Evolutionary conservation across 495 filamentous ascomycete species (phyloP).

Genomic region (Podospora pseudopauciseta): DNA sequence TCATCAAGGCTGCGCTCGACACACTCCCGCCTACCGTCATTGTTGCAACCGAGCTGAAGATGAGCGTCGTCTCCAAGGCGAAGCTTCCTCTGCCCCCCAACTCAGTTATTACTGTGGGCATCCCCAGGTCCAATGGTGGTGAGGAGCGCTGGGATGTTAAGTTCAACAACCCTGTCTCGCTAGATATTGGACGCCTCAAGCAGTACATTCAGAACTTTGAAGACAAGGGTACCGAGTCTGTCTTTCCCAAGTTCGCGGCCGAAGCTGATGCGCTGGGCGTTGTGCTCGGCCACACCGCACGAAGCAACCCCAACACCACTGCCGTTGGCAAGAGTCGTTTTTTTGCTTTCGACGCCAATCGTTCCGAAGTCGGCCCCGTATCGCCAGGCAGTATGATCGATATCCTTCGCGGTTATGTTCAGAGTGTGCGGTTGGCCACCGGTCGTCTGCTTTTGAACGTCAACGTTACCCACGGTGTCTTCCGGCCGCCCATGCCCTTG

Average conservation of each 20-base stretch:
- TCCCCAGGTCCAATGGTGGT: slow-evolving; percentile 39
- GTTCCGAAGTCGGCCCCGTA: slow-evolving; percentile 22
- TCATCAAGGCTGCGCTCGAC: slow-evolving; percentile 51
- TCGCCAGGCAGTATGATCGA: slow-evolving; percentile 40
- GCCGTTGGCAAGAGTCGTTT: slow-evolving; percentile 42
- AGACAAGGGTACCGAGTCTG: slow-evolving; percentile 38
- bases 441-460: slow-evolving; percentile 61
- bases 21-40: slow-evolving; percentile 28
- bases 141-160: slow-evolving; percentile 41
- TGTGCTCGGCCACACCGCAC: slow-evolving; percentile 43
- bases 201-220: slow-evolving; percentile 47
- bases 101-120: slow-evolving; percentile 38
- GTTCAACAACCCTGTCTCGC: slow-evolving; percentile 36
- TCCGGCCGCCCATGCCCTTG: slow-evolving; percentile 32
- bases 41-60: slow-evolving; percentile 59
- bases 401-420: slow-evolving; percentile 61
- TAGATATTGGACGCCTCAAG: slow-evolving; percentile 49
- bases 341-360: slow-evolving; percentile 36
- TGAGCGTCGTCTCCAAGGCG: slow-evolving; percentile 43
- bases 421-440: slow-evolving; percentile 63
- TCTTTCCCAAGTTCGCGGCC: slow-evolving; percentile 39
- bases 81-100: slow-evolving; percentile 37
- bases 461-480: slow-evolving; percentile 49
- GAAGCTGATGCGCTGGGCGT: slow-evolving; percentile 50
- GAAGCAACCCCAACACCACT: slow-evolving; percentile 27